A percentile compares a stretch with the other conserved stretches of the same genome.
These are phyloP conservation scores for Incumbomyces lentus DNA, from an alignment of 2,329 filamentous ascomycete species.

Conservation along the genomic window DNA sequence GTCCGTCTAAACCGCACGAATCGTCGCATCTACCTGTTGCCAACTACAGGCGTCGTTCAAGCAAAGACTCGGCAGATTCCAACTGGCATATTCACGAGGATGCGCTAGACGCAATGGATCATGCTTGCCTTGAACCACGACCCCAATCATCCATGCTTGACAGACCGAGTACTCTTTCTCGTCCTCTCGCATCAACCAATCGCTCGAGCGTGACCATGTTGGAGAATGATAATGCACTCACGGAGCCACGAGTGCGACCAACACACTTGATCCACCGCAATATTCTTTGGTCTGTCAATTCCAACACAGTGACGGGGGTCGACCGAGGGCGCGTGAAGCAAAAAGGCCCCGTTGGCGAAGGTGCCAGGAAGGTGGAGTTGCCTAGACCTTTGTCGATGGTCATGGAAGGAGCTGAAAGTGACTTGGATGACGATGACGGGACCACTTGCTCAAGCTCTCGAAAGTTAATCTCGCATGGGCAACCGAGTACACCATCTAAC, in stretches of 20 bases:
- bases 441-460: not conserved
- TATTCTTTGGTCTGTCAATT: not conserved
- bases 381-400: slow-evolving; percentile 17
- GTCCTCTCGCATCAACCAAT: not conserved
- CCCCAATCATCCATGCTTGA: not conserved
- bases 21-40: not conserved
- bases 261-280: not conserved
- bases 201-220: not conserved
- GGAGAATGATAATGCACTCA: not conserved
- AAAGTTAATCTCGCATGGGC: slow-evolving; percentile 1
- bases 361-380: slow-evolving; percentile 3
- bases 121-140: no score
- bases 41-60: not conserved
- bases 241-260: not conserved
- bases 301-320: not conserved
- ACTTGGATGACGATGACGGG: not conserved
- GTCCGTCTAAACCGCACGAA: not conserved
- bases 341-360: not conserved
- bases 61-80: not conserved
- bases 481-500: slow-evolving; percentile 6
- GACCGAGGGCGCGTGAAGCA: slow-evolving; percentile 1
- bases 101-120: slow-evolving; percentile 2
- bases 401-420: slow-evolving; percentile 17
- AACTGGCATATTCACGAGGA: not conserved
- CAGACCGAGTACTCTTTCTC: not conserved